phyloP scores from a whole-genome alignment of 2,329 filamentous ascomycete genomes.

The Penicillium sp. region DNA sequence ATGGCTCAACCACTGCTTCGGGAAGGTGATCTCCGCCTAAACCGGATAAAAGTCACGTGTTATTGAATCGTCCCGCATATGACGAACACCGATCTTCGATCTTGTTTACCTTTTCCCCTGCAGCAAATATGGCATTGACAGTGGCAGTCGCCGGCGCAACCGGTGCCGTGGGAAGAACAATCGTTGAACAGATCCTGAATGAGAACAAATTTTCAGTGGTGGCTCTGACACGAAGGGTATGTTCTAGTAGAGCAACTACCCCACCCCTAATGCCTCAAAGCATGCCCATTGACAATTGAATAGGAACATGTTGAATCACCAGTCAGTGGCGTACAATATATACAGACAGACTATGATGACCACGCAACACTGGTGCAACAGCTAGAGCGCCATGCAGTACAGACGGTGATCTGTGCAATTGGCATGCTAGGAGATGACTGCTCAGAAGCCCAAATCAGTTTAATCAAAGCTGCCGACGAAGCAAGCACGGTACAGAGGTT shows the following conservation, averaged over 20 bases:
- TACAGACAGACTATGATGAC: conserved; percentile 16
- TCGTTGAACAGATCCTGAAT: conserved; percentile 15
- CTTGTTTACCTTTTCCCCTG: background rate
- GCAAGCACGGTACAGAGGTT: conserved; percentile 11
- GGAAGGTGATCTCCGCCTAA: background rate
- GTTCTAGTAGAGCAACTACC: background rate
- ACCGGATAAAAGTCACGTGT: conserved; percentile 4
- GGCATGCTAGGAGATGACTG: conserved; percentile 13
- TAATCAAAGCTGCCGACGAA: conserved; percentile 14
- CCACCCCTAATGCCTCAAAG: background rate
- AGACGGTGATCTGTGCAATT: conserved; percentile 14
- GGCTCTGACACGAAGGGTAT: conserved; percentile 12
- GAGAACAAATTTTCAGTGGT: conserved; percentile 12
- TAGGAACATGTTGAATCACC: conserved; percentile 10
- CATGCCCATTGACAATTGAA: background rate
- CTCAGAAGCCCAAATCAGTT: conserved; percentile 11
- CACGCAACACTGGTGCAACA: conserved; percentile 3
- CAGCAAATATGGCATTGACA: conserved; percentile 6
- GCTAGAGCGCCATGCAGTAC: conserved; percentile 10
- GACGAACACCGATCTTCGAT: background rate
- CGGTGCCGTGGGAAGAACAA: conserved; percentile 9
- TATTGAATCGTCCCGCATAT: conserved; percentile 4
- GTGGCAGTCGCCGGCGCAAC: conserved; percentile 15
- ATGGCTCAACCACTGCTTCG: background rate
- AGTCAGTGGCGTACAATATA: conserved; percentile 8